Evolutionary conservation across 2,329 filamentous ascomycete species (phyloP).

Genomic region (Endoconidiophora polonica): DNA sequence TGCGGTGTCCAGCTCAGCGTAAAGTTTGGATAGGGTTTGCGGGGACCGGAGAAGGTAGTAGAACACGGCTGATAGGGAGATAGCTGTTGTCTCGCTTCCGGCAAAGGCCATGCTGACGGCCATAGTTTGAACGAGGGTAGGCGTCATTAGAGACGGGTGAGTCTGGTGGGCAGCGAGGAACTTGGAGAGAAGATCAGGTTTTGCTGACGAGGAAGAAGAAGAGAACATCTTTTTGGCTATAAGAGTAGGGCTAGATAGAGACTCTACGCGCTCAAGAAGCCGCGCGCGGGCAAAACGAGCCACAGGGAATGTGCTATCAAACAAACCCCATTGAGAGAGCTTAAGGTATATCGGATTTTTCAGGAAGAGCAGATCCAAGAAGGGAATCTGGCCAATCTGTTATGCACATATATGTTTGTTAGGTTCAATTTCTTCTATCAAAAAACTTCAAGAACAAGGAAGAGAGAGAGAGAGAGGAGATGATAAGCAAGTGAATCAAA

Average conservation of each 20-base stretch:
- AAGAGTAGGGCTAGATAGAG: conserved; percentile 21
- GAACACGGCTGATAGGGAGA: conserved; percentile 53
- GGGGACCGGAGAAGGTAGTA: conserved; percentile 57
- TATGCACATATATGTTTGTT: neutral
- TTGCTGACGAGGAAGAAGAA: conserved; percentile 19
- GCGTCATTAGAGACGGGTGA: conserved; percentile 55
- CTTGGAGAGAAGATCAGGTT: conserved; percentile 50
- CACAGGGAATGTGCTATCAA: conserved; percentile 54
- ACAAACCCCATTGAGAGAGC: conserved; percentile 48
- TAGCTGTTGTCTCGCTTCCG: conserved; percentile 65
- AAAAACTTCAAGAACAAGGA: neutral
- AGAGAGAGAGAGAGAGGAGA: neutral
- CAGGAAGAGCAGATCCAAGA: conserved; percentile 50
- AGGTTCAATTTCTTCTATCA: neutral
- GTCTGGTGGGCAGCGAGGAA: conserved; percentile 52
- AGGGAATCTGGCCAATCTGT: conserved; percentile 57
- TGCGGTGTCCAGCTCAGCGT: conserved; percentile 45
- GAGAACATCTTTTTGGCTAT: too few relatives aligned
- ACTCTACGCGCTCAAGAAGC: conserved; percentile 45
- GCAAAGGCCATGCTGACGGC: conserved; percentile 59
- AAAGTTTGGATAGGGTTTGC: conserved; percentile 34
- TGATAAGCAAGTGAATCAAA: too few relatives aligned
- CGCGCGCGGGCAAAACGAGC: conserved; percentile 54
- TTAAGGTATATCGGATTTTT: conserved; percentile 62
- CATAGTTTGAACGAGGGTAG: conserved; percentile 52